phyloP scores from a whole-genome alignment of 805 yeast species.

The Candida hispaniensis region DNA sequence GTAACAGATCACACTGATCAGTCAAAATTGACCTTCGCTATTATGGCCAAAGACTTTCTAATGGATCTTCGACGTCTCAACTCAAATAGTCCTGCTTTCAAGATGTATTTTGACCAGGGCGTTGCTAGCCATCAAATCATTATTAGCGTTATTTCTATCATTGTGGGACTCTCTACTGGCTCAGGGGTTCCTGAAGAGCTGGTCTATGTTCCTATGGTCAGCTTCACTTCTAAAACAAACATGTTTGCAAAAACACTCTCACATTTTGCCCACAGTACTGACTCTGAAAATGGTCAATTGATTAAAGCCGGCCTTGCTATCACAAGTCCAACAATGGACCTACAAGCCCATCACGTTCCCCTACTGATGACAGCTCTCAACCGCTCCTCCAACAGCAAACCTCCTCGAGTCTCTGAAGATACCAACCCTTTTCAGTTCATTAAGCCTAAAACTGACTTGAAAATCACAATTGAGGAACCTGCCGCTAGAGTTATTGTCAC shows the following conservation, averaged over 20 bases:
- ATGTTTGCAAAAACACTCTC: conserved; percentile 29
- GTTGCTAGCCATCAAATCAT: conserved; percentile 35
- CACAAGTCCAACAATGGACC: conserved; percentile 31
- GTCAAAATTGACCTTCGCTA: conserved; percentile 21
- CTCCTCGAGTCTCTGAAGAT: conserved; percentile 3
- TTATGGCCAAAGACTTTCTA: conserved; percentile 28
- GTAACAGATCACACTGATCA: conserved; percentile 13
- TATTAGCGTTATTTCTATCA: conserved; percentile 28
- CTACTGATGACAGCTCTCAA: conserved; percentile 22
- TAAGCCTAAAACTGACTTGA: conserved; percentile 24
- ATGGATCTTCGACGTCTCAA: conserved; percentile 32
- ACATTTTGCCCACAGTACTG: conserved; percentile 25
- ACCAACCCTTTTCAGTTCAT: conserved; percentile 17
- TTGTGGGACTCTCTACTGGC: conserved; percentile 28
- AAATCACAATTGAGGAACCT: conserved; percentile 28
- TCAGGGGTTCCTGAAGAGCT: conserved; percentile 26
- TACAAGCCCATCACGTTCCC: conserved; percentile 30
- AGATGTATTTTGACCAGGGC: conserved; percentile 27
- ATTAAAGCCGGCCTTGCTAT: conserved; percentile 28
- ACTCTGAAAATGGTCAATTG: conserved; percentile 25
- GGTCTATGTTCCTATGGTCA: conserved; percentile 32
- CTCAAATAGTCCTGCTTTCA: conserved; percentile 33
- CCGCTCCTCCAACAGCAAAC: conserved; percentile 12
- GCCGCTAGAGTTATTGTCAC: conserved; percentile 27
- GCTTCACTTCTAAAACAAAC: conserved; percentile 29